Conservation (phyloP, 2,329 filamentous ascomycete genomes). For the Pseudogymnoascus sp. region DNA sequence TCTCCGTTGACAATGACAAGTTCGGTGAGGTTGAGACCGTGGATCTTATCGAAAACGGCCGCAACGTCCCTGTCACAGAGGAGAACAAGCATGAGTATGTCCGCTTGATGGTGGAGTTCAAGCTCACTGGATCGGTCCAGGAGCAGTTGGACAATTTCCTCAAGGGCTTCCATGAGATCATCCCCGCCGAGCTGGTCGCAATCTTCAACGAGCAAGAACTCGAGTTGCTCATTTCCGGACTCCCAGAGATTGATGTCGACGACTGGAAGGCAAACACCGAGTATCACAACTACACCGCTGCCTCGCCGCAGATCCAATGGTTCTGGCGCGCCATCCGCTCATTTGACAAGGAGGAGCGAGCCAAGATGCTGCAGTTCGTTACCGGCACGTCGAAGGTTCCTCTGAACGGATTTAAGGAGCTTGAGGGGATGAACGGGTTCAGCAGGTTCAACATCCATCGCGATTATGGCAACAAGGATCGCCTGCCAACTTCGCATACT, state of each 20-base stretch:
- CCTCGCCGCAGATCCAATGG: conserved; percentile 96
- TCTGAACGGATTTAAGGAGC: conserved; percentile 95
- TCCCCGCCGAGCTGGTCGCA: conserved; percentile 83
- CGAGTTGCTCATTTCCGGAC: conserved; percentile 88
- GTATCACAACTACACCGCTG: conserved; percentile 93
- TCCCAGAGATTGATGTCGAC: conserved; percentile 95
- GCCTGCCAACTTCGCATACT: conserved; percentile 91
- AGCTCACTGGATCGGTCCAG: conserved; percentile 81
- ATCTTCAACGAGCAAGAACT: conserved; percentile 99
- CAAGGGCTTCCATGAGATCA: conserved; percentile 94
- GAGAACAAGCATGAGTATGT: conserved; percentile 99
- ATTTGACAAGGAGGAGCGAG: conserved; percentile 97
- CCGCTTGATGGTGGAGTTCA: conserved; percentile 87
- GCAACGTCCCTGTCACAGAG: conserved; percentile 87
- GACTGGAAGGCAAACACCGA: conserved; percentile 99
- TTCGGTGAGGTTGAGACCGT: conserved; percentile 85
- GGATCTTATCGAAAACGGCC: conserved; percentile 78
- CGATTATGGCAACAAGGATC: conserved; percentile 93
- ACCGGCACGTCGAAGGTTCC: conserved; percentile 98
- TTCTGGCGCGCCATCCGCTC: conserved; percentile 97
- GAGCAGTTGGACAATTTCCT: conserved; percentile 92
- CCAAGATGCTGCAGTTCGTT: conserved; percentile 94
- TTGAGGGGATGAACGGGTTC: conserved; percentile 98
- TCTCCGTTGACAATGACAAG: conserved; percentile 86
- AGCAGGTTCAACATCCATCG: conserved; percentile 98